Evolutionary conservation across 2,329 filamentous ascomycete genomes (phyloP), one percentile per base, ranked within the genome.

Genomic region (Colletotrichum destructivum): DNA sequence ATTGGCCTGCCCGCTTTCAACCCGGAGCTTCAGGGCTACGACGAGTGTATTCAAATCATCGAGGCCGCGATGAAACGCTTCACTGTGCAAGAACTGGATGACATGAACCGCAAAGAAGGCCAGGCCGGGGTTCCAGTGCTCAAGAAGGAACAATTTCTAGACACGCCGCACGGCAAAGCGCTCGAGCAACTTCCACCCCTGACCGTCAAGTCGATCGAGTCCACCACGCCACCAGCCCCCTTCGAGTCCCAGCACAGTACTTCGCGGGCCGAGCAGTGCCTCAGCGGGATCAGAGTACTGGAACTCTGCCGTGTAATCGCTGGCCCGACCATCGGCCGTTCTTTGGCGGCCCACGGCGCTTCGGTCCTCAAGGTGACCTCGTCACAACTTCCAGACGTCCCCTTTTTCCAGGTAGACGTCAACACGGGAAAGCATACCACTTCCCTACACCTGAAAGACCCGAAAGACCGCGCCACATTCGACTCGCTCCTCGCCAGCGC

Each of bases 271-370:
- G 79, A 63, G 52, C 80, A 79, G 61, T 81, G 79, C 81, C 72
- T 87, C 87, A 42, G 82, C 82, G 90, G 90, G 1, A 85, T 93
- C 76, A 90, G 89, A 72, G 90, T 93, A 23, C 84, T 93, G 21
- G 91, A 93, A 78, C 82, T 93, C 56, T 91, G 90, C 78, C 88
- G 91, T 38, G 88, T 93, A 74, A 92, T 93, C 74, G 91, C 91
- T 26, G 91, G 90, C 0, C 91, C 91, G 35, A 88, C 89, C 4
- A 90, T 93, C 74, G 88, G 88, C n/a, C 87, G 90, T 40, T 88
- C 88, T 1, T 85, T 93, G 2, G 90, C 90, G 44, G 91, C 92
- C 68, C 90, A 92, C 76, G 91, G 91, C n/a, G 91, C 91, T 31
- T 87, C 89, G 66, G 90, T 93, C 1, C 84, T 93, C 74, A 90